These are phyloP conservation scores for Puccinia horiana DNA, from an alignment of 1,284 basidiomycete genomes.

Conservation along the genomic window DNA sequence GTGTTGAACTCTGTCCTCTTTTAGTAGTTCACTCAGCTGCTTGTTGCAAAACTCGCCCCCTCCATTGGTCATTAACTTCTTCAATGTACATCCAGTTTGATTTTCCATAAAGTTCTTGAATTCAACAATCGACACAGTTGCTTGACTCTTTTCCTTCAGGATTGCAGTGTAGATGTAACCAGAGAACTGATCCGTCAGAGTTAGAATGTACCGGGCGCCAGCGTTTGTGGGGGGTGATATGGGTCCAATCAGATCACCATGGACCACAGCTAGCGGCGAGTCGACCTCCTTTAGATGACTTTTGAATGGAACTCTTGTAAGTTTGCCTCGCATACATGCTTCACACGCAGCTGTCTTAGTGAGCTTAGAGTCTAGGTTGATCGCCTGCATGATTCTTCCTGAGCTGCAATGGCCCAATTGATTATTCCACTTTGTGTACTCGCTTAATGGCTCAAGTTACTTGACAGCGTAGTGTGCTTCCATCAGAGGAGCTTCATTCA, in stretches of 20 bases:
- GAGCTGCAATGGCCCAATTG: background rate
- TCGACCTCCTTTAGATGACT: background rate
- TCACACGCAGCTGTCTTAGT: background rate
- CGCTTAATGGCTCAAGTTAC: background rate
- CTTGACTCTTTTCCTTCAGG: background rate
- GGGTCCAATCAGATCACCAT: background rate
- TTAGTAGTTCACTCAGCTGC: background rate
- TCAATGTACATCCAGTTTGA: background rate
- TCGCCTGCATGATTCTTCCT: background rate
- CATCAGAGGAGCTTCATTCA: background rate
- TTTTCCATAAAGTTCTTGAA: background rate
- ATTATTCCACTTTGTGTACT: background rate
- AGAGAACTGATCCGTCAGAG: background rate
- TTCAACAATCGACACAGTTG: background rate
- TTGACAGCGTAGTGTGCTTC: too few relatives aligned
- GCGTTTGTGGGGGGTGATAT: background rate
- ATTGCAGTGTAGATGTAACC: background rate
- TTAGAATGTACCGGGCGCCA: background rate
- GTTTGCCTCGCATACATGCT: background rate
- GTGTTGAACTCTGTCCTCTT: background rate
- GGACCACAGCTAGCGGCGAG: background rate
- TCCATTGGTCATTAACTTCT: background rate
- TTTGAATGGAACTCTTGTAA: background rate
- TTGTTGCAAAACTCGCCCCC: background rate
- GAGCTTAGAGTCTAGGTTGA: background rate